Evolutionary conservation across 345 rosid species (phyloP), one percentile per base, ranked within the genome.

Genomic region (Populus davidiana): DNA sequence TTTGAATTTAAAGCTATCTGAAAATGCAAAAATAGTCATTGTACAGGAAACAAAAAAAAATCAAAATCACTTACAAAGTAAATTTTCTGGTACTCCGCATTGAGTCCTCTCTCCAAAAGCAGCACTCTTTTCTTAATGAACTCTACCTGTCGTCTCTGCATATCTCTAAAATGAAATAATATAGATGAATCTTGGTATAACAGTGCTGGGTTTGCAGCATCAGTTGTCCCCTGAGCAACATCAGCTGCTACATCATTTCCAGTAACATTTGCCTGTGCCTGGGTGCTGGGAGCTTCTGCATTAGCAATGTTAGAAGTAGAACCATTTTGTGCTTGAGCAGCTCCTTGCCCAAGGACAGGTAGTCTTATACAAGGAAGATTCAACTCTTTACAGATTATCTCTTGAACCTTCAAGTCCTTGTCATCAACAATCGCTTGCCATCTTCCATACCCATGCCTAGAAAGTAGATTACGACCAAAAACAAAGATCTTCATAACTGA

Each of bases 361-460:
- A 90, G 83, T 84, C 84, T 91, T 83, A 90, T 77, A n/a, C 83
- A 80, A 41, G 97, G 94, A 70, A 94, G 95, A 82, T 88, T 92
- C 85, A 96, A 67, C 82, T 94, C 99, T 83, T 90, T 92, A 86
- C 97, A 92, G 75, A 96, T 92, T 80, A 91, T 77, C 80, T 94
- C 97, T 83, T 89, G 98, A 76, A 96, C 82, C 86, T 82, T 88
- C 90, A 92, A 81, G 78, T 89, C 99, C 86, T 88, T 94, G 84
- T 96, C 98, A 85, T 96, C 98, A 79, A 92, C 92, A 79, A 96
- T 94, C 44, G 98, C 97, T 88, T 94, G 99, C 99, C 99, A 94
- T 85, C 98, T 90, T 84, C 99, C 99, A 65, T 94, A 96, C 50
- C 99, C 99, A 85, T 96, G 99, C 92, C 99, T 96, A 21, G 49